Conservation (phyloP, 2,329 filamentous ascomycete genomes). For the Neurospora sp. region DNA sequence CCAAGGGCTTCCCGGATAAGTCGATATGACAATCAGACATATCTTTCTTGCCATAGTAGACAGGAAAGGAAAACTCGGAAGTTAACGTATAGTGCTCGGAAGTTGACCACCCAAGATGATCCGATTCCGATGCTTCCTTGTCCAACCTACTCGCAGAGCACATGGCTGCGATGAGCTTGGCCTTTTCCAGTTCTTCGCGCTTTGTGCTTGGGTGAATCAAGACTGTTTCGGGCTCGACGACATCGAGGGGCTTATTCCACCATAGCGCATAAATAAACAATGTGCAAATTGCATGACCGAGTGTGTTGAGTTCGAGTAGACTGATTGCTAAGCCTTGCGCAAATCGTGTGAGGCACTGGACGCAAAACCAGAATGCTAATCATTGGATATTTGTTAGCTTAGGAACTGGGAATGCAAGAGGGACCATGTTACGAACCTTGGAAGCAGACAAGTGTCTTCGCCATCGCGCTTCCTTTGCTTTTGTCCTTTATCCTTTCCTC, state of each 20-base stretch:
- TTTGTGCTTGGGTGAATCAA: not conserved
- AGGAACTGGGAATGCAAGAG: fast-evolving
- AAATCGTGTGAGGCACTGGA: slow-evolving; percentile 1
- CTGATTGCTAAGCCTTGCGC: not conserved
- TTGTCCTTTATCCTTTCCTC: not conserved
- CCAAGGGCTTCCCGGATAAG: too few species aligned
- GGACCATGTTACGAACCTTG: not conserved
- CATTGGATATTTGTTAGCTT: not conserved
- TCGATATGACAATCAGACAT: too few species aligned
- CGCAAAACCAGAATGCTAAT: not conserved
- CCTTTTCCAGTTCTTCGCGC: not conserved
- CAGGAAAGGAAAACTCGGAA: not conserved
- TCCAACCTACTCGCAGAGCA: not conserved
- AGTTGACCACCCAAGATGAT: not conserved
- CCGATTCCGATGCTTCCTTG: not conserved
- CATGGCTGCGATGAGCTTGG: not conserved
- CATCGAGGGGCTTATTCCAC: slow-evolving; percentile 1
- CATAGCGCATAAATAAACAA: not conserved
- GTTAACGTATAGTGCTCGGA: too few species aligned
- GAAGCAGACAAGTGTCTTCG: not conserved
- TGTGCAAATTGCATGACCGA: not conserved
- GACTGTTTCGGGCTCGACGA: slow-evolving; percentile 1
- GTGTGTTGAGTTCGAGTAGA: slow-evolving; percentile 1
- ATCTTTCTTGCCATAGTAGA: fast-evolving
- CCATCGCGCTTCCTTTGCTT: not conserved